phyloP scores from a whole-genome alignment of 2,329 filamentous ascomycete genomes.

The Talaromyces rugulosus region DNA sequence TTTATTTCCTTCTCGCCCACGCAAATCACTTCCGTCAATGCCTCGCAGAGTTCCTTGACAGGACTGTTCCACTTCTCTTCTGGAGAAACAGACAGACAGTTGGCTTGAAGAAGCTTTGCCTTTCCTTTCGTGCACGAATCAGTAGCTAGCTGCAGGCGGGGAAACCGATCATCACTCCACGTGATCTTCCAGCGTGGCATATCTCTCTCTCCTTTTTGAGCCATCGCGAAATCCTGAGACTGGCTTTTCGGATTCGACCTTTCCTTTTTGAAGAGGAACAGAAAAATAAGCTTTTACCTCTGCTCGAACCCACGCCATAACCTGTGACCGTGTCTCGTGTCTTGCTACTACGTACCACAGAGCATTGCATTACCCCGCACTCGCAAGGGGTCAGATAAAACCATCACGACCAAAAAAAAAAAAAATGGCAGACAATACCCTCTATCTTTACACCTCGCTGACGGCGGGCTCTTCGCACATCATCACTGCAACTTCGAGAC shows the following conservation, averaged over 20 bases:
- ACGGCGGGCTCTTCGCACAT: constrained; percentile 95
- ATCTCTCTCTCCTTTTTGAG: background rate
- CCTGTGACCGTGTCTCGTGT: background rate
- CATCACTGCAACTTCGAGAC: constrained; percentile 87
- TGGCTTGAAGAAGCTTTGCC: background rate
- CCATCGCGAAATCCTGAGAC: background rate
- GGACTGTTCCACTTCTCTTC: background rate
- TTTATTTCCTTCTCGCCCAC: background rate
- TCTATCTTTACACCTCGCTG: constrained; percentile 95
- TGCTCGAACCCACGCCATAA: background rate
- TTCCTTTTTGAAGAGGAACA: background rate
- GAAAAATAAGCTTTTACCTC: background rate
- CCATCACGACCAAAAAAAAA: background rate
- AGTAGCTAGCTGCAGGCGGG: background rate
- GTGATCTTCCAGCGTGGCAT: background rate
- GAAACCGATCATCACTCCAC: background rate
- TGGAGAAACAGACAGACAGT: background rate
- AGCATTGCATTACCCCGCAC: background rate
- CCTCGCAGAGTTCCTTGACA: background rate
- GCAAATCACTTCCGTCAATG: background rate
- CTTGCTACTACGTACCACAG: background rate
- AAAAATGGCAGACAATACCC: constrained; percentile 48
- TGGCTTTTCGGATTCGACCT: background rate
- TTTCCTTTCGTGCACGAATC: background rate
- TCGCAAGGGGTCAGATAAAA: background rate